Percentiles rank a stretch among this genome's conserved stretches.
These are phyloP conservation scores for Pythium monospermum DNA, from an alignment of 352 stramenopile genomes.

Conservation along the genomic window DNA sequence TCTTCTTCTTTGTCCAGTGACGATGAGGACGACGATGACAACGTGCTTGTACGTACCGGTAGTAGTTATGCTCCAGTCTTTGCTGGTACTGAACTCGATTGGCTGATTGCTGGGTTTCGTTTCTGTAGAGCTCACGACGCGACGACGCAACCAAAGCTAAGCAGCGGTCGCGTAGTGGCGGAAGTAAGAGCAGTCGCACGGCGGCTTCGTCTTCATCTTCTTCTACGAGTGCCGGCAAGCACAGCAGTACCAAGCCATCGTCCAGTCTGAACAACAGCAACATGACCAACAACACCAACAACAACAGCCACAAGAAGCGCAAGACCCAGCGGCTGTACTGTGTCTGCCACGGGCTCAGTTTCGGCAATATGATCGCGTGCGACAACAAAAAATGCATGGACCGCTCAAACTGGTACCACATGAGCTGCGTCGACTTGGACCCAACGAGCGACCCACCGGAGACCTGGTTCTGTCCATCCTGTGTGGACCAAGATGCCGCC, in stretches of 20 bases:
- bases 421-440: conserved; percentile 80
- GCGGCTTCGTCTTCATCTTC: background rate
- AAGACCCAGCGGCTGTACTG: conserved; percentile 88
- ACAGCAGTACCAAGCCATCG: background rate
- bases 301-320: conserved; percentile 42
- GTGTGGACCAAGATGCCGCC: conserved; percentile 75
- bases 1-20: conserved; percentile 2
- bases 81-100: too few species aligned
- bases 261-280: background rate
- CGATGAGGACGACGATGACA: conserved; percentile 3
- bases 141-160: too few species aligned
- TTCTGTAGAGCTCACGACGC: too few species aligned
- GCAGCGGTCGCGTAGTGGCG: too few species aligned
- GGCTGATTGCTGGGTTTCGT: too few species aligned
- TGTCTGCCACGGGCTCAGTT: conserved; percentile 82
- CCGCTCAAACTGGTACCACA: conserved; percentile 85
- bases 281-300: conserved; percentile 13
- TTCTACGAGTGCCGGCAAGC: conserved; percentile 4
- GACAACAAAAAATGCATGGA: conserved; percentile 86
- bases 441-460: conserved; percentile 75
- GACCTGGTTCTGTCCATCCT: conserved; percentile 85
- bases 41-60: background rate
- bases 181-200: background rate
- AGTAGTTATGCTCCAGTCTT: too few species aligned
- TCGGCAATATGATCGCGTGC: conserved; percentile 88